Conservation (phyloP, 2,329 filamentous ascomycete species). For the Arthrobotrys pseudoclavata region DNA sequence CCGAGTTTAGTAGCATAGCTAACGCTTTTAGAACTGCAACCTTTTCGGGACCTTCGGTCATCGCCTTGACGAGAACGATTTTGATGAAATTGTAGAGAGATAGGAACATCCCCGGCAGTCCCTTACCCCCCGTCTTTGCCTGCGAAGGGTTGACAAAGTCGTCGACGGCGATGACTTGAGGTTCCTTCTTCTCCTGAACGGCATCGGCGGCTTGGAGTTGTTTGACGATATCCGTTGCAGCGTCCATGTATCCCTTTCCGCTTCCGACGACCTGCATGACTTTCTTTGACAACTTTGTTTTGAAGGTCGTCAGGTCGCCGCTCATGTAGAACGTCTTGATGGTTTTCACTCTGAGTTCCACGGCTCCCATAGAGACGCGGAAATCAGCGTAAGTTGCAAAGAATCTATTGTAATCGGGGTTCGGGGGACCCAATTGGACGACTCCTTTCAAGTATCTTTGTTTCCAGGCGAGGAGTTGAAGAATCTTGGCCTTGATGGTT, state of each 20-base stretch:
- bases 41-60: slow-evolving; percentile 48
- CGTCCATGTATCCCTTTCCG: slow-evolving; percentile 11
- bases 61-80: slow-evolving; percentile 37
- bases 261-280: slow-evolving; percentile 38
- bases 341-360: slow-evolving; percentile 18
- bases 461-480: not conserved
- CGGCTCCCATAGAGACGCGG: slow-evolving; percentile 38
- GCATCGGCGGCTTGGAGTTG: not conserved
- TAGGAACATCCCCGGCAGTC: slow-evolving; percentile 37
- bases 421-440: not conserved
- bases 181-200: not conserved
- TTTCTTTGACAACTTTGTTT: slow-evolving; percentile 41
- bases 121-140: slow-evolving; percentile 12
- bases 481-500: not conserved
- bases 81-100: slow-evolving; percentile 44
- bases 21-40: slow-evolving; percentile 37
- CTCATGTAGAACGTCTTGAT: slow-evolving; percentile 26
- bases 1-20: slow-evolving; percentile 41
- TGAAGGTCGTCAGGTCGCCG: slow-evolving; percentile 21
- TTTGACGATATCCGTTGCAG: slow-evolving; percentile 20
- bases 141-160: slow-evolving; percentile 25
- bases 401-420: not conserved
- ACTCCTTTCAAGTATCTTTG: not conserved
- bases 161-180: slow-evolving; percentile 28
- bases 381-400: slow-evolving; percentile 15